Evolutionary conservation across 208 protist species (phyloP), one percentile per base, ranked within the genome.

Genomic region (Vickermania ingenoplastis): DNA sequence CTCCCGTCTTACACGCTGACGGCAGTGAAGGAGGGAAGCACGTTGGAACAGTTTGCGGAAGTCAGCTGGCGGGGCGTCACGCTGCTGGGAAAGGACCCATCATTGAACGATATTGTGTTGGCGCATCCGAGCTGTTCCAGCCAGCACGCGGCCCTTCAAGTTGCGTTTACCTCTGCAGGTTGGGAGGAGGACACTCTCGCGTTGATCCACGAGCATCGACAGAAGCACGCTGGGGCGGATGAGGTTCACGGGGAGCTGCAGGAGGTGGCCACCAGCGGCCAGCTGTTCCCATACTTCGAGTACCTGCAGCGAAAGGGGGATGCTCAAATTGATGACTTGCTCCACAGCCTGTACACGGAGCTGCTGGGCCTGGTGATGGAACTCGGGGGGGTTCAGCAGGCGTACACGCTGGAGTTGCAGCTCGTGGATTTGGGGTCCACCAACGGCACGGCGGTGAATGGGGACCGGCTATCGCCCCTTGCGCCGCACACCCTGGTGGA

Each of bases 101-200:
- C 25, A 2, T 31, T 89, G 23, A 86, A 79, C 57, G 83, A 94
- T 58, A 65, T 90, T 24, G 59, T 56, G 3, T 61, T 87, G 0
- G 82, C 83, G 17, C 87, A 94, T 74, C 75, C 75, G 0, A 89
- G 81, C 61, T 94, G 87, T 67, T 94, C 87, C 11, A 59, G 60
- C 0, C 87, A 94, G 57, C 87, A 94, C 67, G 87, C 87, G 4
- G 77, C 71, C 0, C 31, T 94, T 4, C 73, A 85, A 51, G 75
- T 87, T 49, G 63, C 73, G 13, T 94, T 93, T 60, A 57, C 65
- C 23, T 62, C 62, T 31, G 41, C 54, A 24, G 11, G 51, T 22
- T 45, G 53, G 25, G 67, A 61, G n/a, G 56, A 65, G 48, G 58
- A 64, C 25, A 41, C 57, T 23, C 51, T 45, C 25, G 2, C 3